Evolutionary conservation across 768 basidiomycete genomes (phyloP).

Genomic region (Lactarius sanguifluus): DNA sequence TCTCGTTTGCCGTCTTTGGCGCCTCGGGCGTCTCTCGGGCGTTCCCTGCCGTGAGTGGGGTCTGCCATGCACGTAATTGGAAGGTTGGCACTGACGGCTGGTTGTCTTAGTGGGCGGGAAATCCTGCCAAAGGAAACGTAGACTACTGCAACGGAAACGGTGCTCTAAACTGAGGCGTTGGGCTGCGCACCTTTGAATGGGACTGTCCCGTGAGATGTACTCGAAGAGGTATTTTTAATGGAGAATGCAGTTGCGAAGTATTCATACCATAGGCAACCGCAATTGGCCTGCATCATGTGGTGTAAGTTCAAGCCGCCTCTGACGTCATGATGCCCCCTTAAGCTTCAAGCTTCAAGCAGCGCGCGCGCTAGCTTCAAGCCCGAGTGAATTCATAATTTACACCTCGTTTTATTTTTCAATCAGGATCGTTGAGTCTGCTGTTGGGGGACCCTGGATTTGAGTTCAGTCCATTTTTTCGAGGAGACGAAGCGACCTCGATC

Average conservation of each 20-base stretch:
- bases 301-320: not conserved
- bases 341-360: too few species aligned
- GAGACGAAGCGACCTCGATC: too few species aligned
- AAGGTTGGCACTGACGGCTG: not conserved
- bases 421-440: not conserved
- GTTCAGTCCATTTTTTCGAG: not conserved
- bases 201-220: not conserved
- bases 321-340: not conserved
- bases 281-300: not conserved
- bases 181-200: not conserved
- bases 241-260: not conserved
- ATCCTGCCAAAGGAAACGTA: slow-evolving; percentile 51
- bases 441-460: not conserved
- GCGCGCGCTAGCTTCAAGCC: not conserved
- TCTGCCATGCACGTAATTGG: not conserved
- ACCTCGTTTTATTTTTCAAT: not conserved
- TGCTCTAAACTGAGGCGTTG: slow-evolving; percentile 42
- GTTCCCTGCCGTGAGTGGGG: slow-evolving; percentile 42
- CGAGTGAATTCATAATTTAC: not conserved
- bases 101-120: slow-evolving; percentile 48
- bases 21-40: slow-evolving; percentile 49
- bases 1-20: slow-evolving; percentile 65
- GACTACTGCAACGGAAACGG: slow-evolving; percentile 64
- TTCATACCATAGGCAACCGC: not conserved
- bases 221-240: not conserved